Conservation (phyloP, 768 basidiomycete genomes). For the Coprinellus aureogranulatus region DNA sequence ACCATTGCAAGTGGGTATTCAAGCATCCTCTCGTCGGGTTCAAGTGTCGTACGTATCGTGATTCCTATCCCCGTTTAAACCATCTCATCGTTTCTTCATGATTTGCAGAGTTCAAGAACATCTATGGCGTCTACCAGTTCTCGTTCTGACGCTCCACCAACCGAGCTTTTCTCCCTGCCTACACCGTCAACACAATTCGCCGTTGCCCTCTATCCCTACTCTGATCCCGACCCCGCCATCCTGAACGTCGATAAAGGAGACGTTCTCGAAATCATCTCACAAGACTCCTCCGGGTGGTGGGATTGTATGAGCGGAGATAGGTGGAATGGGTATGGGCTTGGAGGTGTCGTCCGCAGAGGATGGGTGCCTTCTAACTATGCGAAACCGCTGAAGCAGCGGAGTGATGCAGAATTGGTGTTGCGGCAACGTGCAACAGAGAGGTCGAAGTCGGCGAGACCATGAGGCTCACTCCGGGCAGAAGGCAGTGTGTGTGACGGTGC, state of each 20-base stretch:
- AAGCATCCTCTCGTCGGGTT: not conserved
- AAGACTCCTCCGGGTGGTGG: slow-evolving; percentile 9
- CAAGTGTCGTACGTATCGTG: not conserved
- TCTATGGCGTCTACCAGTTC: not conserved
- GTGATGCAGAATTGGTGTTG: not conserved
- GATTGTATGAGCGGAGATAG: slow-evolving; percentile 2
- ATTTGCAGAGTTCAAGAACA: not conserved
- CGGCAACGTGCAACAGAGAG: not conserved
- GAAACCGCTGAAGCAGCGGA: not conserved
- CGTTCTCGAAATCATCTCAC: slow-evolving; percentile 3
- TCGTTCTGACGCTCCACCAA: not conserved
- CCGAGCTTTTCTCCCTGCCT: slow-evolving; percentile 4
- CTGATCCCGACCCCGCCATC: slow-evolving; percentile 6
- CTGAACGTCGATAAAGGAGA: slow-evolving; percentile 4
- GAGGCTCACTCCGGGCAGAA: too few species aligned
- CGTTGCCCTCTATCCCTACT: not conserved
- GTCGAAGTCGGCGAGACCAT: too few species aligned
- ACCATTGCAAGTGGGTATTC: slow-evolving; percentile 12
- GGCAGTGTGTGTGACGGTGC: too few species aligned
- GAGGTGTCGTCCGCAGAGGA: slow-evolving; percentile 2
- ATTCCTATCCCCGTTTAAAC: not conserved
- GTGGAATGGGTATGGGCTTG: slow-evolving; percentile 11
- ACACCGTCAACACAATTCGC: slow-evolving; percentile 6
- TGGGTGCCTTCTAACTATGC: slow-evolving; percentile 11
- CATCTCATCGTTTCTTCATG: too few species aligned